Percentiles rank a stretch among this genome's conserved stretches.
Conservation (phyloP, 176 grass and related monocot species). For the Elaeis guineensis region DNA sequence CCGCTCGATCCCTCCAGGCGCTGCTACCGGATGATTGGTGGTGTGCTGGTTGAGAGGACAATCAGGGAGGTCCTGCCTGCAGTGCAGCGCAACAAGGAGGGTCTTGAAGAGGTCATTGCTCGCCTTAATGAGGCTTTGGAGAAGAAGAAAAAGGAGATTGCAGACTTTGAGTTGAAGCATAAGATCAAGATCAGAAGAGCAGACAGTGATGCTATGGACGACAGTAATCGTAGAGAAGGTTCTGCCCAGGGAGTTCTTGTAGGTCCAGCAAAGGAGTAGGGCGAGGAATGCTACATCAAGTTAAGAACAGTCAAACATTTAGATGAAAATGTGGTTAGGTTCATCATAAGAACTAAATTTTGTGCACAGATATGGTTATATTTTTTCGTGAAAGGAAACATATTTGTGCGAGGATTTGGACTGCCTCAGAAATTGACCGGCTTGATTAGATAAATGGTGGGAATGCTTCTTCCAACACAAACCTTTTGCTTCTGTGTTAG, state of each 20-base stretch:
- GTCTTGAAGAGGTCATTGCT: constrained; percentile 60
- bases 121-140: constrained; percentile 71
- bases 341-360: too few relatives aligned
- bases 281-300: too few relatives aligned
- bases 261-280: constrained; percentile 37
- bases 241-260: constrained; percentile 82
- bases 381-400: too few relatives aligned
- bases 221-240: constrained; percentile 43
- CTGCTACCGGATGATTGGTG: constrained; percentile 82
- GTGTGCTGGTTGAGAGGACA: constrained; percentile 72
- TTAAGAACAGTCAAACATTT: too few relatives aligned
- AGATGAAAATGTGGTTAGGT: too few relatives aligned
- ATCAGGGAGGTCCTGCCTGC: constrained; percentile 73
- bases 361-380: too few relatives aligned
- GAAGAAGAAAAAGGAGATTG: constrained; percentile 70
- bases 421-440: too few relatives aligned
- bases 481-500: too few relatives aligned
- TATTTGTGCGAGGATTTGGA: too few relatives aligned
- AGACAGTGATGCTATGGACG: constrained; percentile 24
- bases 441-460: too few relatives aligned
- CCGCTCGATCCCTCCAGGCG: constrained; percentile 57
- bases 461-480: too few relatives aligned
- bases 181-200: constrained; percentile 76
- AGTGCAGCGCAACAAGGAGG: constrained; percentile 69
- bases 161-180: constrained; percentile 76